Base-by-base conservation (phyloP, 495 filamentous ascomycete species). In the Penicillium cosmopolitanum region DNA sequence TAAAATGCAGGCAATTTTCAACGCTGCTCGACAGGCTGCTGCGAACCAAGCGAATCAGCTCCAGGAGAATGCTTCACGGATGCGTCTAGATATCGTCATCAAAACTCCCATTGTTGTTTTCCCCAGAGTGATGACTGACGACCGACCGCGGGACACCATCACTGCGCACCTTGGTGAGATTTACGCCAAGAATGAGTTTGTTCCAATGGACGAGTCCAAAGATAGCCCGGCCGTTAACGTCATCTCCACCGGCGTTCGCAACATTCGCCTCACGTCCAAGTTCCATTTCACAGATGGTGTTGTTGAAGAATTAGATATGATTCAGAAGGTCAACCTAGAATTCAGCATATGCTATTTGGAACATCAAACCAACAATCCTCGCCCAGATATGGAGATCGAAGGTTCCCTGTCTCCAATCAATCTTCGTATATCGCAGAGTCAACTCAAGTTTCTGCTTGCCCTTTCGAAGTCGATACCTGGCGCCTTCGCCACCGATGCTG, bases 1-100 rank as follows among this genome's bases (percentile, higher is more conserved):
- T 57, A 96, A 96, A 75, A 98, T 98, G 95, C 95, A 98, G 73
- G 93, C 95, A 21, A 93, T 98, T 50, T 98, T 96, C 81, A 98
- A 98, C 71, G 94, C 95, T 18, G 95, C 95, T 19, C 86, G 96
- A 23, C 91, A 93, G 73, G 95, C 95, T 52, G 95, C 95, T n/a
- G 90, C 93, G 23, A 93, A 90, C 58, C 93, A 96, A 71, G 95
- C 95, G 7, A 96, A 84, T 51, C 91, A 97, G 70, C 81, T 98
- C 11, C 94, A 97, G 66, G 87, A 97, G 64, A 92, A 86, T 69
- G 90, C 89, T 4, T 89, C 87, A 63, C 90, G 90, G 56, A 90
- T 97, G 78, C 90, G 95, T 64, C 96, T 98, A 61, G 95, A 98
- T 67, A 84, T 98, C 42, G 80, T 96, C 15, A 82, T 98, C 72